A percentile compares a stretch with the other conserved stretches of the same genome.
These are phyloP conservation scores for Acacia acuminata DNA, from an alignment of 306 rosid genomes.

Conservation along the genomic window DNA sequence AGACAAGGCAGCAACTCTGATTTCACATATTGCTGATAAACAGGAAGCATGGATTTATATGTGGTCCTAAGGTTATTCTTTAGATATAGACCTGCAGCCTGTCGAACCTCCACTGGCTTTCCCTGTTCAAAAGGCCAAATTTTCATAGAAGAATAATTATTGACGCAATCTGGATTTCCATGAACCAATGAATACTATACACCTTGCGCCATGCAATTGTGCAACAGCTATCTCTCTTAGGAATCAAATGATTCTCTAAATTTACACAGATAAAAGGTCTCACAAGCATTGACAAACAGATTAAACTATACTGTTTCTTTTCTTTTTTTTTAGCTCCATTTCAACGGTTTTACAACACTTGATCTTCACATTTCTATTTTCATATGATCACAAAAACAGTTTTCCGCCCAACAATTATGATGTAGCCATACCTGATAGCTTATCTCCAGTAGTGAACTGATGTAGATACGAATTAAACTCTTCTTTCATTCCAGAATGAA, in stretches of 20 bases:
- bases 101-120: slow-evolving; percentile 86
- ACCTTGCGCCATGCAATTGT: background rate
- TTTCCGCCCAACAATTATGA: background rate
- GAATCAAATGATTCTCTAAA: background rate
- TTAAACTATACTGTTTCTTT: slow-evolving; percentile 1
- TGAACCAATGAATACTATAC: slow-evolving; percentile 2
- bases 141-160: slow-evolving; percentile 20
- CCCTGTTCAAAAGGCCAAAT: slow-evolving; percentile 57
- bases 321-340: background rate
- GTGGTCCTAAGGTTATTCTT: slow-evolving; percentile 83
- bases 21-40: slow-evolving; percentile 80
- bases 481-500: background rate
- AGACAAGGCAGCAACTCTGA: slow-evolving; percentile 92
- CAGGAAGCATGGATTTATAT: slow-evolving; percentile 64
- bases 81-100: slow-evolving; percentile 90
- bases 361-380: background rate
- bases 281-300: background rate
- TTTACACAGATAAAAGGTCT: background rate
- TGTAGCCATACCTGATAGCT: background rate
- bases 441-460: background rate
- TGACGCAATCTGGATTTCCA: slow-evolving; percentile 7
- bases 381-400: background rate
- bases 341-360: background rate
- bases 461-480: background rate
- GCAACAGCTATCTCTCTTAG: background rate